Percentiles rank a stretch among this genome's conserved stretches.
phyloP scores from a whole-genome alignment of 805 yeast genomes.

The Saccharomycopsis fibuligera region DNA sequence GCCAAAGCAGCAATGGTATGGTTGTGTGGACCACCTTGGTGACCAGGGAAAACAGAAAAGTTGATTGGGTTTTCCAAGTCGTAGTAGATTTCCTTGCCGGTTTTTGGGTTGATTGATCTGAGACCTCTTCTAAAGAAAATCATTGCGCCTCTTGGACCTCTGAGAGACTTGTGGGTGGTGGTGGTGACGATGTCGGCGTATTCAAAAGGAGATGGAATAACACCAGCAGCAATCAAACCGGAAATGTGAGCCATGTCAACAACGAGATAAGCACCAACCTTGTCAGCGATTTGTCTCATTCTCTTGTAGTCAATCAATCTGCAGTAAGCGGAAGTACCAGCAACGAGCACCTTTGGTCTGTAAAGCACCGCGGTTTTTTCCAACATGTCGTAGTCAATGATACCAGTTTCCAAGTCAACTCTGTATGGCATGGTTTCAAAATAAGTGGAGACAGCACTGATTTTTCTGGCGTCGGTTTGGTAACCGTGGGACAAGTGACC shows the following conservation, averaged over 20 bases:
- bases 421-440: conserved; percentile 98
- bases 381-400: conserved; percentile 86
- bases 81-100: conserved; percentile 77
- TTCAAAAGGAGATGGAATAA: conserved; percentile 83
- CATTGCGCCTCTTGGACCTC: conserved; percentile 99
- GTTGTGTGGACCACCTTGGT: conserved; percentile 99
- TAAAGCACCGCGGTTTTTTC: conserved; percentile 76
- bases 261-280: conserved; percentile 86
- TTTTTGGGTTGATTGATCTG: conserved; percentile 67
- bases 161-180: conserved; percentile 93
- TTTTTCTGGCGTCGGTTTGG: conserved; percentile 84
- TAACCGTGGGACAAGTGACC: conserved; percentile 98
- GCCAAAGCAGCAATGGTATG: conserved; percentile 96
- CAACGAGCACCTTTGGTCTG: conserved; percentile 93
- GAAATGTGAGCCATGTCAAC: conserved; percentile 98
- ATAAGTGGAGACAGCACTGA: conserved; percentile 86
- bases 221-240: conserved; percentile 92
- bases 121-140: conserved; percentile 95
- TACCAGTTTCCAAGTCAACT: conserved; percentile 76
- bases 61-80: conserved; percentile 89
- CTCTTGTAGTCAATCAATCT: conserved; percentile 84
- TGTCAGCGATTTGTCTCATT: conserved; percentile 87
- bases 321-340: conserved; percentile 96
- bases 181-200: conserved; percentile 95
- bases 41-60: conserved; percentile 98